Base-by-base conservation (phyloP, 2,329 filamentous ascomycete genomes). In the Ophiosphaerella korrae region DNA sequence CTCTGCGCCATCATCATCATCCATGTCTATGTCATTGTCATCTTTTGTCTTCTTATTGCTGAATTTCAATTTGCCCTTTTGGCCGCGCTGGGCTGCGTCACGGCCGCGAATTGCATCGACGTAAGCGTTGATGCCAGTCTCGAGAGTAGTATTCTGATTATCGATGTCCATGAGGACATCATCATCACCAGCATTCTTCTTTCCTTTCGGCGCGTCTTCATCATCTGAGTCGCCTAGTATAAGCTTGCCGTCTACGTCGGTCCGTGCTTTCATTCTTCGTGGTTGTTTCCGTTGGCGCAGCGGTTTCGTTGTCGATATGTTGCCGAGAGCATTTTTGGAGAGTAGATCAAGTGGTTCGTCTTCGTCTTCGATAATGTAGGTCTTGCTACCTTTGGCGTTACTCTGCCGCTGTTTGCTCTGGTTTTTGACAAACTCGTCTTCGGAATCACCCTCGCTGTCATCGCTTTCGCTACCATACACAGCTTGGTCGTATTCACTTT, bases 401-500 rank as follows among this genome's bases (percentile, higher is more conserved):
- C 63, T 56, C 9, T 53, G 40, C 11, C 58, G 58, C 42, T 71
- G 63, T 34, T 63, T 62, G 44, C 61, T 64, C 48, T 70, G 64
- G 29, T 44, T 63, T 55, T 66, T 71, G 55, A 73, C 60, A 31
- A 73, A 73, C 32, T 73, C 70, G 45, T 70, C 68, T 48, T 73
- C 70, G 1, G 68, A 71, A 36, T 70, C 67, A 26, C 56, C 67
- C 50, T 85, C 83, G 1, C 81, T 84, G 6, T 80, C 84, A 43
- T 77, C 81, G 42, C 80, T 87, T 11, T 75, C 75, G 48, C 64
- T 70, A 70, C 91, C 92, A 70, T 97, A 96, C 31, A 99, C 84
- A n/a, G 93, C 92, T 74, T 96, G 89, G 72, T 97, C 93, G 73
- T 94, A 97, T 68, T 95, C 93, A 75, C 89, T 95, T 74, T 92